Evolutionary conservation across 441 rosid species (phyloP), one percentile per base, ranked within the genome.

Genomic region (Lepidium campestre): DNA sequence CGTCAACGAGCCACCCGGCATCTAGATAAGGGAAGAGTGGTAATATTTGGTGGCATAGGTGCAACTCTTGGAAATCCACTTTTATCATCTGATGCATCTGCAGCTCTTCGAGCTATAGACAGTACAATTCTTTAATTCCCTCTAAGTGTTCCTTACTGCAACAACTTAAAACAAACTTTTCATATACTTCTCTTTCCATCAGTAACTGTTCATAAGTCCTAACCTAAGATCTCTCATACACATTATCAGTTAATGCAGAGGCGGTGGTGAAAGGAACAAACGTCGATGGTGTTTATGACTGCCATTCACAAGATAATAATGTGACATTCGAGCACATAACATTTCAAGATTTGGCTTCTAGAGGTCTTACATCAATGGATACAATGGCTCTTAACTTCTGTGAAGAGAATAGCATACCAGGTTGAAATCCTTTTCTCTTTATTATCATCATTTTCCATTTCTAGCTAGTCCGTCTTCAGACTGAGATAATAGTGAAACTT

Each of bases 1-100:
- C 84, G 95, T 77, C 95, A 79, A 68, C 80, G 80, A 47, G 97
- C 97, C 23, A 87, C 90, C 11, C 78, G 89, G 1, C 97, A 93
- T 84, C 87, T 93, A 14, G 97, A 91, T 71, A 93, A 93, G 75
- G 95, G 97, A 58, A 85, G 93, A 82, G 99, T 93, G 20, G 96
- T 93, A 52, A 85, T 93, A 75, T 93, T 93, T 69, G 97, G 97
- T 61, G 97, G 97, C 22, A 76, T 91, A 39, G 97, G 99, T 36
- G 85, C 87, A 23, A 85, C 86, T 31, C 71, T 79, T 56, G 93
- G 89, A 62, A 93, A 89, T 69, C 97, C 97, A 42, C 84, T 87
- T 45, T 91, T 89, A 78, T 83, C 95, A 22, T 87, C 97, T 2
- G 99, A 93, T 72, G 89, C 97, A 20, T 88, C 93, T 49, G 93